Conservation (phyloP, 805 yeast genomes). For the Candida anglica region DNA sequence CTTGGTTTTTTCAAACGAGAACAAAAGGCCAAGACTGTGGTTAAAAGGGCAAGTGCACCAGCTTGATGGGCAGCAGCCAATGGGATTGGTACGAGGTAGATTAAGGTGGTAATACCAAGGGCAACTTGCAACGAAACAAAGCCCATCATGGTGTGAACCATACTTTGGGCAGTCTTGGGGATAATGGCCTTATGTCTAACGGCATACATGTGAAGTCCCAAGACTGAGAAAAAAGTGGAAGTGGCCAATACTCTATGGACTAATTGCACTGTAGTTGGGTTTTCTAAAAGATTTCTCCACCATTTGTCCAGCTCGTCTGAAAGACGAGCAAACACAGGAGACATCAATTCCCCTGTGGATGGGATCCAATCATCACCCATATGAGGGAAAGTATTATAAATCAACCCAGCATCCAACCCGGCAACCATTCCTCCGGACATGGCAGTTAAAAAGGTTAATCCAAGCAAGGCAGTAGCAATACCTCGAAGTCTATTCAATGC, state of each 20-base stretch:
- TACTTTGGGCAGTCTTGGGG: slow-evolving; percentile 54
- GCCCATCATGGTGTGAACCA: slow-evolving; percentile 73
- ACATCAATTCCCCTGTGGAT: slow-evolving; percentile 70
- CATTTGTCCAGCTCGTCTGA: slow-evolving; percentile 67
- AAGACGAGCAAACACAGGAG: slow-evolving; percentile 64
- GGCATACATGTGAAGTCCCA: slow-evolving; percentile 70
- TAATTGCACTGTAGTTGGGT: slow-evolving; percentile 93
- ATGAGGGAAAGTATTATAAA: slow-evolving; percentile 92
- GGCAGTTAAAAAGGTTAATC: slow-evolving; percentile 79
- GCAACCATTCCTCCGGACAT: slow-evolving; percentile 99
- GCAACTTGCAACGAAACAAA: slow-evolving; percentile 78
- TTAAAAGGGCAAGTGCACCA: slow-evolving; percentile 86
- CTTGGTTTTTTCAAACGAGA: slow-evolving; percentile 36
- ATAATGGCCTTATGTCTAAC: slow-evolving; percentile 46
- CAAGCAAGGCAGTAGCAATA: slow-evolving; percentile 53
- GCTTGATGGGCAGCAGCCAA: slow-evolving; percentile 96
- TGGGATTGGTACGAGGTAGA: slow-evolving; percentile 88
- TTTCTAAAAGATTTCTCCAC: slow-evolving; percentile 93
- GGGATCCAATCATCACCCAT: slow-evolving; percentile 90
- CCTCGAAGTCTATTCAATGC: slow-evolving; percentile 54
- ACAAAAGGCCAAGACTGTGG: slow-evolving; percentile 58
- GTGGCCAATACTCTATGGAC: slow-evolving; percentile 84
- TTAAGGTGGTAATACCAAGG: slow-evolving; percentile 80
- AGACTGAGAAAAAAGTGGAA: slow-evolving; percentile 68
- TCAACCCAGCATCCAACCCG: slow-evolving; percentile 95